phyloP scores from a whole-genome alignment of 2,329 filamentous ascomycete species.

The Neophaeococcomyces mojaviensis region DNA sequence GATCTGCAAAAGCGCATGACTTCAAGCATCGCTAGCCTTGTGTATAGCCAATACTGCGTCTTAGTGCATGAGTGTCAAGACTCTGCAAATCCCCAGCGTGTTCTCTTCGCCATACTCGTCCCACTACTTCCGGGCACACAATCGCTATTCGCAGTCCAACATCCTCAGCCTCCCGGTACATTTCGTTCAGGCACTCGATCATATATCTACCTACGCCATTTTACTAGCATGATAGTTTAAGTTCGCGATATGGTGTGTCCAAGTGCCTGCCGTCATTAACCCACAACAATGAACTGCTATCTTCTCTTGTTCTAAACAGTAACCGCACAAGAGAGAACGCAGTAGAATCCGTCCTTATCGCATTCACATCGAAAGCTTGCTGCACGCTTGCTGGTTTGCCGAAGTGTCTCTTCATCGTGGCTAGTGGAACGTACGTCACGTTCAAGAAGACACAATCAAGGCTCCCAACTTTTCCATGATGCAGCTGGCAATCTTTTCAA shows the following conservation, averaged over 20 bases:
- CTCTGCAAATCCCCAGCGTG: conserved; percentile 24
- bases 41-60: too few species aligned
- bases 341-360: conserved; percentile 31
- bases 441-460: conserved; percentile 25
- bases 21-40: too few species aligned
- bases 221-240: conserved; percentile 33
- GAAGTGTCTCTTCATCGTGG: conserved; percentile 28
- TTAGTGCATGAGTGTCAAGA: too few species aligned
- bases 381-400: conserved; percentile 29
- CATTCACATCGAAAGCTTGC: conserved; percentile 32
- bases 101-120: conserved; percentile 29
- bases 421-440: conserved; percentile 27
- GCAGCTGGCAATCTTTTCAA: conserved; percentile 21
- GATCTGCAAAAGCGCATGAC: conserved; percentile 12
- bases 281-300: conserved; percentile 28
- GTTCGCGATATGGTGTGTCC: conserved; percentile 34
- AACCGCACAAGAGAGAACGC: conserved; percentile 31
- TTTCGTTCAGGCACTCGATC: conserved; percentile 33
- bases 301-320: conserved; percentile 23
- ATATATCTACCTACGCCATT: conserved; percentile 32
- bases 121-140: conserved; percentile 32
- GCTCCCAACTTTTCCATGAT: conserved; percentile 13
- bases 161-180: conserved; percentile 22
- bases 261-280: conserved; percentile 29
- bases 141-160: conserved; percentile 25